Percentiles rank a stretch among this genome's conserved stretches.
These are phyloP conservation scores for Chaetoscypha palmicola DNA, from an alignment of 2,329 filamentous ascomycete species.

Conservation along the genomic window DNA sequence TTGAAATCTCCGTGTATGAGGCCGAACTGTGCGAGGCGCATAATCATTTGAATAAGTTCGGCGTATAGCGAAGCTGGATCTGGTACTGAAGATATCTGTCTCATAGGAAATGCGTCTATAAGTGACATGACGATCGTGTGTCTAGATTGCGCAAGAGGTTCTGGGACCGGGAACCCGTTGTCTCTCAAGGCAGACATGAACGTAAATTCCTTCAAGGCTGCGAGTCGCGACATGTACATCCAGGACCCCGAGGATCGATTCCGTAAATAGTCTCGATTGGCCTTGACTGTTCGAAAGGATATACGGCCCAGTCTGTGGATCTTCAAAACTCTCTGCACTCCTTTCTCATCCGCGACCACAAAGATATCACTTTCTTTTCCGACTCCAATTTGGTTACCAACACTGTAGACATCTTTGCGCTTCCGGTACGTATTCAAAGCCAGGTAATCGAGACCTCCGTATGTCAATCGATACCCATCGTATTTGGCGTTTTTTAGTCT, in stretches of 20 bases:
- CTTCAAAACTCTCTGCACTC: conserved; percentile 78
- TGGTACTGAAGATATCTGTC: conserved; percentile 78
- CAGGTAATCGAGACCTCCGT: conserved; percentile 96
- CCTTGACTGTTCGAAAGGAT: conserved; percentile 92
- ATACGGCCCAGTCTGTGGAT: conserved; percentile 94
- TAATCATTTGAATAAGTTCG: conserved; percentile 81
- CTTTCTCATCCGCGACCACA: conserved; percentile 75
- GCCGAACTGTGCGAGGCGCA: conserved; percentile 76
- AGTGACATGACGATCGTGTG: conserved; percentile 97
- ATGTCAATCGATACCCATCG: conserved; percentile 93
- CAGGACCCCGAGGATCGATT: conserved; percentile 76
- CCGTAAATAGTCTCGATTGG: conserved; percentile 89
- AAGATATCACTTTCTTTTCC: conserved; percentile 98
- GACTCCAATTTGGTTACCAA: conserved; percentile 89
- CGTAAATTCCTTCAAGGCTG: conserved; percentile 87
- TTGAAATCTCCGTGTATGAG: conserved; percentile 98
- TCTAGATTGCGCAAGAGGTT: conserved; percentile 79
- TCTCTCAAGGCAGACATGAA: conserved; percentile 84
- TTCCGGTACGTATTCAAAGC: conserved; percentile 84
- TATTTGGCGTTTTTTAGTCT: conserved; percentile 94
- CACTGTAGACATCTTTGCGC: conserved; percentile 75
- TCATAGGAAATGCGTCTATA: conserved; percentile 84
- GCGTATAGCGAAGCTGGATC: conserved; percentile 81
- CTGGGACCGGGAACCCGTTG: conserved; percentile 83
- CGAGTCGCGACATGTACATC: conserved; percentile 96